Evolutionary conservation across 2,329 filamentous ascomycete species (phyloP), one percentile per base, ranked within the genome.

Genomic region (Madurella mycetomatis): DNA sequence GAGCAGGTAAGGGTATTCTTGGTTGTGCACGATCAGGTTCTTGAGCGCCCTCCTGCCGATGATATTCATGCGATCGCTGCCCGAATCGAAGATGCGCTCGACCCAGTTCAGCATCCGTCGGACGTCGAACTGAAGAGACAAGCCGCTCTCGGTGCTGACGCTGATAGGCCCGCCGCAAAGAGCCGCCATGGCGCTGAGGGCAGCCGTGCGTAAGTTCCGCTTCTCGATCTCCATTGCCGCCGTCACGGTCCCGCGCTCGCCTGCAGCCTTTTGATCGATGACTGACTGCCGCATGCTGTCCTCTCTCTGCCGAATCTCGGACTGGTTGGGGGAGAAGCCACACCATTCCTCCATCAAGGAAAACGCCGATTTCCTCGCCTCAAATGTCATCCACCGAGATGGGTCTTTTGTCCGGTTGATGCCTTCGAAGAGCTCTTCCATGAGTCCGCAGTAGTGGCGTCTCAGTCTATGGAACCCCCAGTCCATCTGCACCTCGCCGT

Each of bases 281-380:
- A 94, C 79, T 2, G 88, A 90, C 62, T 92, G 88, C 42, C 90
- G 82, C 86, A 96, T 95, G 37, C 83, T 87, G 58, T 95, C 88
- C 70, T 96, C 92, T 57, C 90, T 81, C 54, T 86, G 85, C 5
- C 86, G 83, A 41, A 96, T 88, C 60, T 95, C 88, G 13, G 75
- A 78, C 67, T 95, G 90, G 60, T 96, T 96, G 0, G 92, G 90
- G 8, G 92, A 96, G 69, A 95, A 96, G 2, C 94, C 94, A 68
- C 94, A 99, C 95, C 95, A 99, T 61, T 97, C 92, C 71, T 99
- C 94, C 92, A 99, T 97, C 46, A 99, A 75, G 0, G 92, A 86
- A 67, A 99, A 99, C 0, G 92, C 88, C 5, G 94, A 96, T 68
- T 96, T 96, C 41, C 95, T 81, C 12, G 92, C 90, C 69, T 99